phyloP scores from a whole-genome alignment of 2,329 filamentous ascomycete genomes.

The Pseudogymnoascus pannorum region DNA sequence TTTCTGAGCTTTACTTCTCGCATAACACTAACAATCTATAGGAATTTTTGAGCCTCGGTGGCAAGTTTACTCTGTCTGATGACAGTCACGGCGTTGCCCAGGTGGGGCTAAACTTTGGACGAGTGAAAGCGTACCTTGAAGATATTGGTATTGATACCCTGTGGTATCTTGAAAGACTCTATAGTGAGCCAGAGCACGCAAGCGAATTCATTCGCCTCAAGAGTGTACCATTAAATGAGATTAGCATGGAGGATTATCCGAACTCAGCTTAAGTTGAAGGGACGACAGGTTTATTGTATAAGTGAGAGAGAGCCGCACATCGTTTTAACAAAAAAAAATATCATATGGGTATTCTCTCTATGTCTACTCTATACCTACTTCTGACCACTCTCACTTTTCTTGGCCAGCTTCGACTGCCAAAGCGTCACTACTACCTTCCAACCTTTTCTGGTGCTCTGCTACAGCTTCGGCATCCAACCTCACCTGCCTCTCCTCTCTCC shows the following conservation, averaged over 20 bases:
- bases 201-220: not conserved
- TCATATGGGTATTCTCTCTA: not conserved
- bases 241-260: not conserved
- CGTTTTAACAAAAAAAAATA: not conserved
- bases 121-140: conserved; percentile 63
- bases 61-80: conserved; percentile 84
- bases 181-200: not conserved
- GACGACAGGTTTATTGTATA: not conserved
- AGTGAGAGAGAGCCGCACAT: not conserved
- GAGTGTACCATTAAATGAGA: not conserved
- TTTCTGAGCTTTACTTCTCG: conserved; percentile 10
- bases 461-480: conserved; percentile 29
- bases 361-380: not conserved
- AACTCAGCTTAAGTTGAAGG: not conserved
- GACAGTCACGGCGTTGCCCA: conserved; percentile 89
- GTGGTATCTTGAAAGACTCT: conserved; percentile 31
- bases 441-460: conserved; percentile 24
- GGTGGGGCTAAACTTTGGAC: conserved; percentile 74
- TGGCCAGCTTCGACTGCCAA: not conserved
- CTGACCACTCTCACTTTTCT: not conserved
- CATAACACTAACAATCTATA: conserved; percentile 26
- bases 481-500: conserved; percentile 44
- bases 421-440: conserved; percentile 3
- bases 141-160: conserved; percentile 57
- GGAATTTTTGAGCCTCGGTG: conserved; percentile 66